These are phyloP conservation scores for Sarocladium brachiariae DNA, from an alignment of 2,329 filamentous ascomycete genomes.

Conservation along the genomic window DNA sequence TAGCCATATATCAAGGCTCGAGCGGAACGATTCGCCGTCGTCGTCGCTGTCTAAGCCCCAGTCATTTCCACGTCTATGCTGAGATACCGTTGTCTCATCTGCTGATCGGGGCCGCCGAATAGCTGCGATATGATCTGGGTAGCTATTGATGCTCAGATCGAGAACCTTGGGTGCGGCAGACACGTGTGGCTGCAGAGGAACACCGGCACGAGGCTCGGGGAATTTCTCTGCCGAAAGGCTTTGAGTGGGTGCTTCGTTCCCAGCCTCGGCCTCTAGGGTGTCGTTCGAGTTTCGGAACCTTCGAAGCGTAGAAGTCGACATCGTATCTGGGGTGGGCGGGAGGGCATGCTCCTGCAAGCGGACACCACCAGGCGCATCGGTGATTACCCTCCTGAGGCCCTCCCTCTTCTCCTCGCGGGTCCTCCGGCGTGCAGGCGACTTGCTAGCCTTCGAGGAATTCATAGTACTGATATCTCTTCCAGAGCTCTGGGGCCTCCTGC, in stretches of 20 bases:
- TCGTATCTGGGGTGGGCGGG: slow-evolving; percentile 54
- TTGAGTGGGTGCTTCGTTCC: neutral
- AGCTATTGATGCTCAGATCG: slow-evolving; percentile 2
- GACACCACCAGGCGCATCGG: slow-evolving; percentile 35
- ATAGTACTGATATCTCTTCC: neutral
- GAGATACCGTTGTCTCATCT: slow-evolving; percentile 36
- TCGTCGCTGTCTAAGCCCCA: slow-evolving; percentile 39
- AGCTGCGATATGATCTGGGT: slow-evolving; percentile 5
- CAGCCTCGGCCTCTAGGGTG: slow-evolving; percentile 23
- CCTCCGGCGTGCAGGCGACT: slow-evolving; percentile 18
- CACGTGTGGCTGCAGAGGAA: neutral
- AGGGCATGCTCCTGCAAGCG: slow-evolving; percentile 36
- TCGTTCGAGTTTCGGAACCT: slow-evolving; percentile 46
- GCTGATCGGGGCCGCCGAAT: slow-evolving; percentile 40
- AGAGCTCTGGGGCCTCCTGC: slow-evolving; percentile 12
- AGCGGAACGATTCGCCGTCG: slow-evolving; percentile 34
- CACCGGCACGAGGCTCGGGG: neutral
- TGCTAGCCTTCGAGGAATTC: slow-evolving; percentile 13
- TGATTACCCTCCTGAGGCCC: slow-evolving; percentile 40
- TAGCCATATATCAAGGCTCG: slow-evolving; percentile 53
- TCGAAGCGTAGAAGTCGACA: slow-evolving; percentile 48
- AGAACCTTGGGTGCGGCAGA: neutral
- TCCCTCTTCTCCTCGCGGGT: slow-evolving; percentile 42
- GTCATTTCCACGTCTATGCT: slow-evolving; percentile 28
- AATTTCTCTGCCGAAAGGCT: neutral